phyloP scores from a whole-genome alignment of 768 basidiomycete genomes.

The Coprinopsis sp. region DNA sequence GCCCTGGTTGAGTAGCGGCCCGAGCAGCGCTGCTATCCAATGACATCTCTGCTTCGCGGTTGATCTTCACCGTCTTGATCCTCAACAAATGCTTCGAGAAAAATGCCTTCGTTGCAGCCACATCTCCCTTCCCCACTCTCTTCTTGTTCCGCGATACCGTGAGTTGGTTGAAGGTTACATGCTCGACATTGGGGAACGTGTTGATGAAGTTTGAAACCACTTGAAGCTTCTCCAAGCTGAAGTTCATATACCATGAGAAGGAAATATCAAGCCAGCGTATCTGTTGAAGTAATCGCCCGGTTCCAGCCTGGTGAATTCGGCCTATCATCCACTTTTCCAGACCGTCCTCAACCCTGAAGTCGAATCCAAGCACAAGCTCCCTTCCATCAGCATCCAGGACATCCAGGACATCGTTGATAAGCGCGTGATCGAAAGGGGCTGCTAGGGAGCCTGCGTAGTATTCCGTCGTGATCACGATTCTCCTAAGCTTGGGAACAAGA shows the following conservation, averaged over 20 bases:
- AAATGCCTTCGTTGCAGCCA: neutral
- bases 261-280: neutral
- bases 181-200: neutral
- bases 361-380: neutral
- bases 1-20: too few species aligned
- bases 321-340: neutral
- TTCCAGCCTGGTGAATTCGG: neutral
- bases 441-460: neutral
- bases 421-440: neutral
- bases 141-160: neutral
- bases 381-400: neutral
- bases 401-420: neutral
- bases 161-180: neutral
- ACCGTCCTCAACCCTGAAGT: neutral
- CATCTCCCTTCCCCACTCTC: neutral
- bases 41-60: too few species aligned
- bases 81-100: neutral
- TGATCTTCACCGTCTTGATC: neutral
- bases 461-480: neutral
- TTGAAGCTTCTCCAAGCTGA: neutral
- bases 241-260: constrained; percentile 1
- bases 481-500: neutral
- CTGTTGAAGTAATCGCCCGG: too few species aligned
- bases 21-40: too few species aligned
- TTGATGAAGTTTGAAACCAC: neutral